Base-by-base conservation (phyloP, 2,329 filamentous ascomycete genomes). In the Penicillium rolfsii region DNA sequence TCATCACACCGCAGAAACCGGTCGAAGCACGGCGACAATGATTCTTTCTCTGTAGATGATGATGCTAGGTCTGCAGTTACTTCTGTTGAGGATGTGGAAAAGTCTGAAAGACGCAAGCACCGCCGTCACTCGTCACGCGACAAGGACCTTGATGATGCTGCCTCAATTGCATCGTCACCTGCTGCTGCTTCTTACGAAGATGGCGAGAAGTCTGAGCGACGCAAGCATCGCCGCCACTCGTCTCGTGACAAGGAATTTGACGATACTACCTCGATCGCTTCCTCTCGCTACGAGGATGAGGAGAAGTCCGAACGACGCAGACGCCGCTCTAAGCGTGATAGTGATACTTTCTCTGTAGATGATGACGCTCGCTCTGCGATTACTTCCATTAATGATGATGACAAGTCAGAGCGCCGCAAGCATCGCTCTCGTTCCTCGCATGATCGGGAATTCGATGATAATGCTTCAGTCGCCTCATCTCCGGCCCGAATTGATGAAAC, bases 61-160 rank as follows among this genome's bases (percentile, higher is more conserved):
- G 56, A 57, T 22, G 24, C 45, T 9, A 49, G 54, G 8, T 57
- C 54, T 28, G 54, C 54, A 7, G 33, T 57, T 12, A 50, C 54
- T 16, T 57, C 54, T 30, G 19, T 57, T 36, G 59, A 53, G 14
- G 55, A 59, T 33, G 38, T 57, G 14, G 64, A 57, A 3, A 60
- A 61, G 40, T 54, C 59, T 8, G 65, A 67, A 28, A 64, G 64
- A 30, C 69, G 65, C 8, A 71, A 66, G 62, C 68, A 68, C 45
- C 69, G 65, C 35, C 64, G 66, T 45, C 66, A 65, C 28, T 63
- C 59, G 2, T 70, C 70, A 55, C 63, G 67, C 2, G 66, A 70
- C 22, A 67, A 61, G 41, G 65, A 66, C 30, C 71, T 77, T 59
- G 78, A 80, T 49, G 77, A 80, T 46, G 64, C 73, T 19, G 67